Evolutionary conservation across 768 basidiomycete genomes (phyloP), one percentile per base, ranked within the genome.

Genomic region (Cyathus striatus): DNA sequence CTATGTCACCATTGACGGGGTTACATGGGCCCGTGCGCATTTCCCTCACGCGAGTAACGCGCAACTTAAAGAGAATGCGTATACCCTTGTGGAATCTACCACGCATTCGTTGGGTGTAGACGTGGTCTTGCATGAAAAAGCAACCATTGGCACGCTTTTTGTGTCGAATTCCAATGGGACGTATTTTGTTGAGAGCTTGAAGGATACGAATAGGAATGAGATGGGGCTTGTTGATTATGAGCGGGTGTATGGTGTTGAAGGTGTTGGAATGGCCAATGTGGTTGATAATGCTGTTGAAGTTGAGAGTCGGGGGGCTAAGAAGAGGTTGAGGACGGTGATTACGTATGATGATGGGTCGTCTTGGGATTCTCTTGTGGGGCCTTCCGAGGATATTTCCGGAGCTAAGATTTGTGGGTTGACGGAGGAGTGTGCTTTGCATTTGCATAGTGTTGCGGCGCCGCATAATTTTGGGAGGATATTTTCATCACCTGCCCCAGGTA

Each of bases 81-180:
- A 99, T 60, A 99, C 96, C 7, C 83, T 99, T 53, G 86, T 99
- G 46, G 93, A 98, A 63, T 87, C 85, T 3, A 94, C 91, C 6
- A 83, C 84, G 0, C 92, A 97, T 58, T 97, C 94, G 5, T 75
- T 99, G 20, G 90, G 86, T 3, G 89, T 99, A 27, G 96, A 99
- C 57, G 94, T 98, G 36, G 79, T 95, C 40, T 73, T 89, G 6
- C 79, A 83, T 43, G 78, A 84, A 49, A 61, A 67, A 38, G 70
- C 75, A 46, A 59, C 66, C 3, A 78, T 94, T 33, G 96, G 96
- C 2, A 97, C 95, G 2, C 68, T 99, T 12, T 99, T 97, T 69
- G 86, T 95, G 42, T 89, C 86, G 65, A 96, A 97, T 62, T 90
- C 88, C 26, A 94, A 97, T 52, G 96, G 96, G 3, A 96, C 93